Evolutionary conservation across 2,329 filamentous ascomycete genomes (phyloP).

Genomic region (Blastomyces percursus): DNA sequence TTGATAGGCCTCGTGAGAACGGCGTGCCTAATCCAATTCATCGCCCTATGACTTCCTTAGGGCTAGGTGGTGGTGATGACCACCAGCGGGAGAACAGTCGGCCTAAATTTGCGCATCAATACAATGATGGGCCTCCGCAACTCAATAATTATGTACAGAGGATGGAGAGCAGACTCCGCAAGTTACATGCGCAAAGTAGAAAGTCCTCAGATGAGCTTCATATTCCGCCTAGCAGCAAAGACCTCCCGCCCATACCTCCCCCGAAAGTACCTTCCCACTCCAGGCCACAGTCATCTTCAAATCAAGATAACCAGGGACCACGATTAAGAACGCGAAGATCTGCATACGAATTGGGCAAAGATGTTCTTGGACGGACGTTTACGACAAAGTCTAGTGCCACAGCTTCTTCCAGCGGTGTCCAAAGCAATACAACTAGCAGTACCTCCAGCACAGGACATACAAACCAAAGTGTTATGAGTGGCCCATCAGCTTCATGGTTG

Average conservation of each 20-base stretch:
- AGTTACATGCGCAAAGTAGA: slow-evolving; percentile 47
- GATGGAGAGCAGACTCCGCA: slow-evolving; percentile 74
- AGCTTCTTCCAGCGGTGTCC: slow-evolving; percentile 60
- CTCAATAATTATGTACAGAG: slow-evolving; percentile 78
- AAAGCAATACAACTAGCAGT: slow-evolving; percentile 54
- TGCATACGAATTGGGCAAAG: slow-evolving; percentile 63
- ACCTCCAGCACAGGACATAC: slow-evolving; percentile 67
- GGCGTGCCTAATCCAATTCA: slow-evolving; percentile 26
- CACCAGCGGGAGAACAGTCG: slow-evolving; percentile 32
- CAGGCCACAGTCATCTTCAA: slow-evolving; percentile 34
- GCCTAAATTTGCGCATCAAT: slow-evolving; percentile 42
- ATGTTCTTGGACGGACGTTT: slow-evolving; percentile 62
- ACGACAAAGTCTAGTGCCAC: slow-evolving; percentile 83
- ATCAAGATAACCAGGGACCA: slow-evolving; percentile 24
- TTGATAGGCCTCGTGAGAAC: slow-evolving; percentile 43
- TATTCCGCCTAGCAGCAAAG: slow-evolving; percentile 38
- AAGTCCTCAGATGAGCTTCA: slow-evolving; percentile 41
- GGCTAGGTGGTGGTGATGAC: slow-evolving; percentile 45
- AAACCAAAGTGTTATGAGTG: slow-evolving; percentile 84
- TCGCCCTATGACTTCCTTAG: slow-evolving; percentile 64
- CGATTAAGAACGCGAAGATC: slow-evolving; percentile 34
- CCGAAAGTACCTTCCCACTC: slow-evolving; percentile 38
- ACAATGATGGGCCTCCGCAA: slow-evolving; percentile 52
- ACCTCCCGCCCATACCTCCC: slow-evolving; percentile 52
- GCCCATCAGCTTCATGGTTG: slow-evolving; percentile 76